Evolutionary conservation across 208 protist species (phyloP), one percentile per base, ranked within the genome.

Genomic region (Crithidia brevicula): DNA sequence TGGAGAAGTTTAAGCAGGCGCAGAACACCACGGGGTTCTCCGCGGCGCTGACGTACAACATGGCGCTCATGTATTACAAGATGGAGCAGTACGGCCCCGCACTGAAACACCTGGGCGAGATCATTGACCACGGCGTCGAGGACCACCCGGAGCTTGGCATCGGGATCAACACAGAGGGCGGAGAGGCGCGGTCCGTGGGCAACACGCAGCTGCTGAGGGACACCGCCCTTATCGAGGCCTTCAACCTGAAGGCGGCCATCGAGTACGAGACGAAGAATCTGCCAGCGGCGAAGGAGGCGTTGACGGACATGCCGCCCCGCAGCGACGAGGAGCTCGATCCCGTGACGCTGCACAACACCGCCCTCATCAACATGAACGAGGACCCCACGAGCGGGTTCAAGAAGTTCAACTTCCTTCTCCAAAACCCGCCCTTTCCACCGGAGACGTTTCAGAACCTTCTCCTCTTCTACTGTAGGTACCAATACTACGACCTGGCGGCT

Each of bases 361-460:
- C 97, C 7, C 86, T 99, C 33, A 93, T 99, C 78, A 95, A 98
- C 82, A 99, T 99, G 96, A 91, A 97, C 53, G 83, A 94, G 54
- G 95, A 98, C 62, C 93, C 98, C 2, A 96, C 88, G 27, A 88
- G 57, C 38, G 97, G 95, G 3, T 98, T 99, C 78, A 92, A 92
- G 74, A 99, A 99, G 86, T 83, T 99, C 65, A 98, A 98, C 67
- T 98, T 98, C 70, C 83, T 99, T 9, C 81, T 99, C 23, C 89
- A 96, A 70, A 91, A 89, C 68, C 96, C 96, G 45, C 97, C 98
- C 18, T 98, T 98, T 74, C 97, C 98, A 18, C 86, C 96, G 20
- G 97, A 99, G 83, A 99, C 97, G 18, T 99, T 99, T 75, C 93
- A 96, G 71, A 99, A 99, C 78, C 53, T 99, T 28, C 78, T 99